These are phyloP conservation scores for Phtheirospermum japonicum DNA, from an alignment of 257 asterid species.

Conservation along the genomic window DNA sequence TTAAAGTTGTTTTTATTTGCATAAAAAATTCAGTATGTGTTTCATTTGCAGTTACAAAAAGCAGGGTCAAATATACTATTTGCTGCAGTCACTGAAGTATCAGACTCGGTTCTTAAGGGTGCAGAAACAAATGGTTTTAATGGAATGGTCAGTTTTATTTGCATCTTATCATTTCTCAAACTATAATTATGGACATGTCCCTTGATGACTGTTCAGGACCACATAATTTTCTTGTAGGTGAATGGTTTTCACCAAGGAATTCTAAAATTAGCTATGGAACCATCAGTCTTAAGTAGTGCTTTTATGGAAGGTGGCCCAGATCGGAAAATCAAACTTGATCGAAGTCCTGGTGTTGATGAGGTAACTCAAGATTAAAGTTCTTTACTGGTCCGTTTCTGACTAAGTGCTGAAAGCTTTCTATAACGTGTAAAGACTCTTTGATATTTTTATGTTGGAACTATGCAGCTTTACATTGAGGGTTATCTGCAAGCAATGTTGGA, in stretches of 20 bases:
- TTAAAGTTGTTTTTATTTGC: too few species aligned
- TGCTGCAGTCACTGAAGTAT: slow-evolving; percentile 90
- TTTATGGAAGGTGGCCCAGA: slow-evolving; percentile 96
- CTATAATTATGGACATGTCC: slow-evolving; percentile 7
- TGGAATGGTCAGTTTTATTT: slow-evolving; percentile 70
- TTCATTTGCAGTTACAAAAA: slow-evolving; percentile 63
- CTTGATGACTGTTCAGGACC: slow-evolving; percentile 30
- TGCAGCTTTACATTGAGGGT: slow-evolving; percentile 95
- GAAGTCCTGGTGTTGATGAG: slow-evolving; percentile 98
- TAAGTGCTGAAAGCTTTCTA: slow-evolving; percentile 13
- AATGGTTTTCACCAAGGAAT: slow-evolving; percentile 93
- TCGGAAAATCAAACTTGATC: slow-evolving; percentile 82
- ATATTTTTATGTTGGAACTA: slow-evolving; percentile 9
- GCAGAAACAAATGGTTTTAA: slow-evolving; percentile 83
- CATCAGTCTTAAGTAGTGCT: slow-evolving; percentile 78
- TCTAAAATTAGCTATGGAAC: slow-evolving; percentile 93
- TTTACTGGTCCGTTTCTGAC: background rate
- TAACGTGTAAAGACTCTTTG: background rate
- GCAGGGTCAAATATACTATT: slow-evolving; percentile 91
- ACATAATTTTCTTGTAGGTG: slow-evolving; percentile 40
- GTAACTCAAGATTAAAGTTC: slow-evolving; percentile 34
- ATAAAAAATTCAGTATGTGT: slow-evolving; percentile 16
- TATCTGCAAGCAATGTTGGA: slow-evolving; percentile 97
- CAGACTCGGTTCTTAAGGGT: slow-evolving; percentile 92
- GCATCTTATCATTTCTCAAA: slow-evolving; percentile 22